phyloP scores from a whole-genome alignment of 2,329 filamentous ascomycete genomes.

The Trichoderma aggressivum region DNA sequence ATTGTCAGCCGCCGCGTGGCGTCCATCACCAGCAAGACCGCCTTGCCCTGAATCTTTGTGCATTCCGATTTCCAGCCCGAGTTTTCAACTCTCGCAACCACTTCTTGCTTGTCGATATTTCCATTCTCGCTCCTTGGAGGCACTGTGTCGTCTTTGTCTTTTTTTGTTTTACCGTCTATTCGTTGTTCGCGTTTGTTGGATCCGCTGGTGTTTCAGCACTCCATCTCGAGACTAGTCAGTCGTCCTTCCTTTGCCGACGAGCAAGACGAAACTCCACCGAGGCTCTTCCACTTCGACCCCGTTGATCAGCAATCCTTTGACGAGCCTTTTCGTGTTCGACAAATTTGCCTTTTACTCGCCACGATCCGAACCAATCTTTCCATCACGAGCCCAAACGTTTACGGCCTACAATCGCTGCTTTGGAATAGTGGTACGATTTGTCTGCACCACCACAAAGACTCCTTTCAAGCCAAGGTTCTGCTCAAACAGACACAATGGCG shows the following conservation, averaged over 20 bases:
- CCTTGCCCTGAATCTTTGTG: background rate
- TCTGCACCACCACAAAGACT: conserved; percentile 27
- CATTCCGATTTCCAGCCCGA: background rate
- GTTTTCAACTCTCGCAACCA: background rate
- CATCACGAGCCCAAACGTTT: background rate
- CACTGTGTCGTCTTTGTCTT: background rate
- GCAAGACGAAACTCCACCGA: conserved; percentile 6
- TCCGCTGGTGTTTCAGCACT: conserved; percentile 11
- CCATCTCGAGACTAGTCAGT: conserved; percentile 14
- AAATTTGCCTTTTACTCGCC: background rate
- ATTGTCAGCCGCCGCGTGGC: conserved; percentile 14
- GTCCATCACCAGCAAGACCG: conserved; percentile 1
- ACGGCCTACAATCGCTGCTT: background rate
- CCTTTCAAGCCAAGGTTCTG: conserved; percentile 42
- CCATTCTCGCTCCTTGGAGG: background rate
- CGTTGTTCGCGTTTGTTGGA: background rate
- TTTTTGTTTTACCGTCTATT: background rate
- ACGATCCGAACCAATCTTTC: background rate
- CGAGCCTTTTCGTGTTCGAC: background rate
- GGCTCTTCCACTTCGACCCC: background rate
- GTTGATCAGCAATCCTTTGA: conserved; percentile 2
- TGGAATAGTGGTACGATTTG: background rate
- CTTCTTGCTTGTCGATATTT: background rate
- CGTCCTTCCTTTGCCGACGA: conserved; percentile 7
- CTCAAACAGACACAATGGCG: conserved; percentile 38